Percentiles rank a stretch among this genome's conserved stretches.
Evolutionary conservation across 2,329 filamentous ascomycete species (phyloP).

Genomic region (Aspergillus sergii): DNA sequence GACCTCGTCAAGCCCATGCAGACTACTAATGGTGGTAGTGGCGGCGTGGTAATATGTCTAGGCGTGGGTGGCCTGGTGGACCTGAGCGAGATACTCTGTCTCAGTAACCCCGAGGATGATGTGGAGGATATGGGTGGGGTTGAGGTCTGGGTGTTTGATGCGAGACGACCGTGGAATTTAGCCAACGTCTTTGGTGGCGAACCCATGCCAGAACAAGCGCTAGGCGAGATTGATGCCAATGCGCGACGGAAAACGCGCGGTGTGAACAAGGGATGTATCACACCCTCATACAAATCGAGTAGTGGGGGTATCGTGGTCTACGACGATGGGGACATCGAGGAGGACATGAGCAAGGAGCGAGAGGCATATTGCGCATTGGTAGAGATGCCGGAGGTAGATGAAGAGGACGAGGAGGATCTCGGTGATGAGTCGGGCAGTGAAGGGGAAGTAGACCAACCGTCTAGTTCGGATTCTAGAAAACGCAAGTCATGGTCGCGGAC

Average conservation of each 20-base stretch:
- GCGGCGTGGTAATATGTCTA: constrained; percentile 87
- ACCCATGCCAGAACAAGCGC: constrained; percentile 53
- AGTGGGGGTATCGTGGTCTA: constrained; percentile 90
- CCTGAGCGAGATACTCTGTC: constrained; percentile 74
- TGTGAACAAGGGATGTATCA: constrained; percentile 72
- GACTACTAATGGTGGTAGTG: constrained; percentile 77
- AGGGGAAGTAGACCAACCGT: constrained; percentile 54
- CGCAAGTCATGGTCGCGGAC: constrained; percentile 77
- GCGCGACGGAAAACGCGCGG: constrained; percentile 60
- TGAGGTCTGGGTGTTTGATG: constrained; percentile 92
- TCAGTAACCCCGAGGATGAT: constrained; percentile 69
- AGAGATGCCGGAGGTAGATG: constrained; percentile 88
- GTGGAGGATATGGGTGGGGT: constrained; percentile 73
- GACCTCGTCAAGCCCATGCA: constrained; percentile 85
- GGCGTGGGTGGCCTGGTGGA: constrained; percentile 93
- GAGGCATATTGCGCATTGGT: constrained; percentile 83
- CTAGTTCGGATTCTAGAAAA: constrained; percentile 58
- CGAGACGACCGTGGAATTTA: constrained; percentile 91
- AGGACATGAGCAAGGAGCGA: constrained; percentile 72
- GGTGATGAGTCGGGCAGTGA: constrained; percentile 62
- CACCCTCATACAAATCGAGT: constrained; percentile 71
- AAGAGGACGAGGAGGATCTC: constrained; percentile 65
- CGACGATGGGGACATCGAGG: constrained; percentile 93
- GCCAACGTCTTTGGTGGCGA: constrained; percentile 87
- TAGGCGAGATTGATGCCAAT: constrained; percentile 48